Evolutionary conservation across 2,329 filamentous ascomycete genomes (phyloP), one percentile per base, ranked within the genome.

Genomic region (Penicillium sclerotiorum): DNA sequence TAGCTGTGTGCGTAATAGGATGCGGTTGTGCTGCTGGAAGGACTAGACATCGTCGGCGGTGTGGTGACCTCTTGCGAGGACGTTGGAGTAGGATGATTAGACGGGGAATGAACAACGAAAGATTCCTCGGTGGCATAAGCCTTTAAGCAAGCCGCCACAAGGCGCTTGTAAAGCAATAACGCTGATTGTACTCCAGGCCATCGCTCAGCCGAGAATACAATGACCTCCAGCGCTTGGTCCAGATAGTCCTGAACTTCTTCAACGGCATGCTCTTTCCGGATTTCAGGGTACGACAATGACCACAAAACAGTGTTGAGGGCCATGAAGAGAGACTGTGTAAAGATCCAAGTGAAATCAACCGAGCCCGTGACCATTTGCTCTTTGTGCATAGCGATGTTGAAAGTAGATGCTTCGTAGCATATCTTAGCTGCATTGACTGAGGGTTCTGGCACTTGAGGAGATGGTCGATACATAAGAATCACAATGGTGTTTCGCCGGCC

Each of bases 301-400:
- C 94, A 99, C 1, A 99, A 80, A 42, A 96, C 82, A 5, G 90
- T 92, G 66, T 96, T 96, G 49, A 97, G 81, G 4, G 89, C 86
- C 84, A 95, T 94, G 74, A 95, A 96, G 33, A 97, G 81, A 17
- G 88, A 86, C 50, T 96, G 81, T 1, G 95, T 84, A 64, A 96
- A 96, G 36, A 96, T 87, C 93, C 93, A 97, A 1, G 92, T 96
- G 52, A 96, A 79, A 65, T 96, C 93, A 9, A 94, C 84, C 18
- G 85, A 85, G 12, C 82, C 81, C 13, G 81, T 85, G 57, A 87
- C 82, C 64, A 96, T 87, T 69, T 96, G 91, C 62, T 88, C 85
- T 65, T 84, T 84, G 37, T 91, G 87, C 66, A 93, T 84, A 57
- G 86, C 81, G 61, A 96, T 89, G 65, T 96, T 92, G 70, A 85